phyloP scores from a whole-genome alignment of 345 rosid species.

The Eucalyptus pumila region DNA sequence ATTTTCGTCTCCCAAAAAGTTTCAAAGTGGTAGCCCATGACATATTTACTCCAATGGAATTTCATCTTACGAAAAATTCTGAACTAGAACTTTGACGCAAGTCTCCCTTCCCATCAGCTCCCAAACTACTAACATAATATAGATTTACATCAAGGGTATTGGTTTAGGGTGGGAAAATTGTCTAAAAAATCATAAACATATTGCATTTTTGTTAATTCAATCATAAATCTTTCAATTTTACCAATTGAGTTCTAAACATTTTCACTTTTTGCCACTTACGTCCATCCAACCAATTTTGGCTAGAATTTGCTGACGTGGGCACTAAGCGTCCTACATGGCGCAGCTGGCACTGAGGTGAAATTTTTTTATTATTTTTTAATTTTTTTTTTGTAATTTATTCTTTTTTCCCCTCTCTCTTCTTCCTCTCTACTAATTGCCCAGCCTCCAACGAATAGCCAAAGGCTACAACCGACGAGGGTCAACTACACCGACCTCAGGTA shows the following conservation, averaged over 20 bases:
- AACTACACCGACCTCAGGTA: rapidly evolving
- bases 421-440: rapidly evolving
- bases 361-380: too few species aligned
- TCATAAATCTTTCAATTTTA: too few species aligned
- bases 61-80: neutral
- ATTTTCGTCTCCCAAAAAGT: neutral
- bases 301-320: rapidly evolving
- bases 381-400: too few species aligned
- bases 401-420: too few species aligned
- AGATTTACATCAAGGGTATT: neutral
- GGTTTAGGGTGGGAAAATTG: rapidly evolving
- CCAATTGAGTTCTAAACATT: too few species aligned
- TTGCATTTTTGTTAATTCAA: too few species aligned
- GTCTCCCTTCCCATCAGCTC: neutral
- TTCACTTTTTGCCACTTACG: too few species aligned
- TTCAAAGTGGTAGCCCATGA: neutral
- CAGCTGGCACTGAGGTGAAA: rapidly evolving
- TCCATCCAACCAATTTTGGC: rapidly evolving
- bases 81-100: neutral
- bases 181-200: rapidly evolving
- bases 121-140: neutral
- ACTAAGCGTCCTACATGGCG: rapidly evolving
- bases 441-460: rapidly evolving
- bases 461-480: rapidly evolving
- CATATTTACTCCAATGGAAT: neutral